Percentiles rank a stretch among this genome's conserved stretches.
phyloP scores from a whole-genome alignment of 192 early-diverging fungal species.

The Coemansia sp. region DNA sequence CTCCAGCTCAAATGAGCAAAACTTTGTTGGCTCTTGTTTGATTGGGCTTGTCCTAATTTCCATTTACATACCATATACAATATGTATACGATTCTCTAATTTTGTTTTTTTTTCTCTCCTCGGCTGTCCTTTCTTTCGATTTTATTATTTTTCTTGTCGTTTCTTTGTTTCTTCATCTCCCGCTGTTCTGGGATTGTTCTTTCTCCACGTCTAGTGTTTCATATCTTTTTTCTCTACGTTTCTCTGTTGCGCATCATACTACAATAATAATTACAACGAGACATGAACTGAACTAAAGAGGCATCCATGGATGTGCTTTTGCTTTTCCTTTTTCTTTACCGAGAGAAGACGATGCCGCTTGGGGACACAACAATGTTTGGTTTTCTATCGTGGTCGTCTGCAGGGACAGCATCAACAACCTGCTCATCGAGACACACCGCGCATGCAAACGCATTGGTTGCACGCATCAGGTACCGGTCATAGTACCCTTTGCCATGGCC shows the following conservation, averaged over 20 bases:
- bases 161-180: not conserved
- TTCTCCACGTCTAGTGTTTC: not conserved
- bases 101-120: not conserved
- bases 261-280: too few species aligned
- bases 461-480: conserved; percentile 26
- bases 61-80: too few species aligned
- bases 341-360: conserved; percentile 13
- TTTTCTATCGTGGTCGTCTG: conserved; percentile 19
- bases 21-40: too few species aligned
- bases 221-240: not conserved
- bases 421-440: conserved; percentile 42
- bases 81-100: not conserved
- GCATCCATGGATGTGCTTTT: too few species aligned
- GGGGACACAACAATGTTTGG: conserved; percentile 37
- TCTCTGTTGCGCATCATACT: not conserved
- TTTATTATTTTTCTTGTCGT: too few species aligned
- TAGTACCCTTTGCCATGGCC: conserved; percentile 53
- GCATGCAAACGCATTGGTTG: conserved; percentile 16
- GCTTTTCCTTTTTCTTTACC: not conserved
- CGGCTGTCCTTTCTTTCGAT: not conserved
- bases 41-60: too few species aligned
- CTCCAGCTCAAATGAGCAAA: conserved; percentile 44
- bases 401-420: conserved; percentile 29
- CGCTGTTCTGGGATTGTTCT: not conserved
- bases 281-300: too few species aligned